These are phyloP conservation scores for Phoma sp. DNA, from an alignment of 2,329 filamentous ascomycete genomes.

Conservation along the genomic window DNA sequence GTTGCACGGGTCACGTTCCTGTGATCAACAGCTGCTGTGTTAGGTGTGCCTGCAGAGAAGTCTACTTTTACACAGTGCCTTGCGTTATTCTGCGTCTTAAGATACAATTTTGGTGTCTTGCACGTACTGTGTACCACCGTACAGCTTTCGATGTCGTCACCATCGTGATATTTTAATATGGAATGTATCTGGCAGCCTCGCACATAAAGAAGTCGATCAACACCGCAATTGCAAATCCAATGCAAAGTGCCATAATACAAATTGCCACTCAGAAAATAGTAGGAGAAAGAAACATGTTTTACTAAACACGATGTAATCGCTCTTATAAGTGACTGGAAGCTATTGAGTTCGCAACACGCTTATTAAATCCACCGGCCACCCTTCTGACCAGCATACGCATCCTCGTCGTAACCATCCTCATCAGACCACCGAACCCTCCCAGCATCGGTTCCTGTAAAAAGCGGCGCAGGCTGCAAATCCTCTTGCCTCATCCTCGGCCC, in stretches of 20 bases:
- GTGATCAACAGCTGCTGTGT: slow-evolving; percentile 11
- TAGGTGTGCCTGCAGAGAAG: slow-evolving; percentile 9
- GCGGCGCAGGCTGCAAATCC: slow-evolving; percentile 13
- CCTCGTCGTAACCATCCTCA: background rate
- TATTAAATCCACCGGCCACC: slow-evolving; percentile 5
- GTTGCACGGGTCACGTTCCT: slow-evolving; percentile 13
- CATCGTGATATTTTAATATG: background rate
- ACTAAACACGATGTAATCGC: too few species aligned
- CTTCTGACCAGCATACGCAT: background rate
- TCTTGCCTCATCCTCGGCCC: background rate
- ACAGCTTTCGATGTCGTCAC: slow-evolving; percentile 4
- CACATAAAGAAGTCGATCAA: background rate
- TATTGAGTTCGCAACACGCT: too few species aligned
- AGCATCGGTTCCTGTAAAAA: slow-evolving; percentile 9
- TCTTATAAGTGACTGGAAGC: too few species aligned
- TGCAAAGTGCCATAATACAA: too few species aligned
- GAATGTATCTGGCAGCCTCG: too few species aligned
- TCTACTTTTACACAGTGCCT: slow-evolving; percentile 13
- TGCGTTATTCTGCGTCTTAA: slow-evolving; percentile 4
- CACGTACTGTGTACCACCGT: slow-evolving; percentile 10
- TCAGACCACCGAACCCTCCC: background rate
- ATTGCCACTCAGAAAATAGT: too few species aligned
- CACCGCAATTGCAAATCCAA: too few species aligned
- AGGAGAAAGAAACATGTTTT: too few species aligned
- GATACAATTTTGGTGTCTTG: slow-evolving; percentile 7